Evolutionary conservation across 225 moss, liverwort and hornwort species (phyloP).

Genomic region (Thuidium tamariscinum): DNA sequence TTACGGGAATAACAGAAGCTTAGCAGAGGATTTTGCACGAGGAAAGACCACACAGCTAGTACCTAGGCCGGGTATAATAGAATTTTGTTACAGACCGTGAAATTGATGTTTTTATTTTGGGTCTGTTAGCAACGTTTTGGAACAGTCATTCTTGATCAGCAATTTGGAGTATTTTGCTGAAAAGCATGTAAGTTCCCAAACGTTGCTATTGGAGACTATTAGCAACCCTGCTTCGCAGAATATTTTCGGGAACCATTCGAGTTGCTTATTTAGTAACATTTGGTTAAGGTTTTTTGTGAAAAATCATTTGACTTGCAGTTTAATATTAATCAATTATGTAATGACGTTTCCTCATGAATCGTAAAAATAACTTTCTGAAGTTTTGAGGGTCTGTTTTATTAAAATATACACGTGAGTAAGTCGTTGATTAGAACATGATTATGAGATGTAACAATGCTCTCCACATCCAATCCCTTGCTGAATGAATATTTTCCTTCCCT

Average conservation of each 20-base stretch:
- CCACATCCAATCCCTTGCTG: background rate
- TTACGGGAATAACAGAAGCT: background rate
- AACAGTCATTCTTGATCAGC: background rate
- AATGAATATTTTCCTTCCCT: background rate
- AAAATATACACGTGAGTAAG: too few relatives aligned
- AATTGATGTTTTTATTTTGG: background rate
- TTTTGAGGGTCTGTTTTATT: background rate
- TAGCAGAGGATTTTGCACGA: background rate
- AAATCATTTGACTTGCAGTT: background rate
- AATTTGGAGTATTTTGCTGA: background rate
- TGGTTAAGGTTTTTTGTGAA: background rate
- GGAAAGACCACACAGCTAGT: background rate
- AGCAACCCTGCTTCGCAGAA: background rate
- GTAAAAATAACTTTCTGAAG: background rate
- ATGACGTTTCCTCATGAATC: background rate
- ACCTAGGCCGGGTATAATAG: background rate
- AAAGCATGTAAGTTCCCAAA: background rate
- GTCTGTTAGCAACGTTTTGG: background rate
- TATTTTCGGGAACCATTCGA: background rate
- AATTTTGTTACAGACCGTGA: background rate
- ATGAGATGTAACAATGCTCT: too few relatives aligned
- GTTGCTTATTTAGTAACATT: background rate
- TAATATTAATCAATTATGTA: background rate
- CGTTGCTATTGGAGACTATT: background rate
- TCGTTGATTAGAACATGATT: too few relatives aligned